phyloP scores from a whole-genome alignment of 1,284 basidiomycete species.

The Irpex sp. region DNA sequence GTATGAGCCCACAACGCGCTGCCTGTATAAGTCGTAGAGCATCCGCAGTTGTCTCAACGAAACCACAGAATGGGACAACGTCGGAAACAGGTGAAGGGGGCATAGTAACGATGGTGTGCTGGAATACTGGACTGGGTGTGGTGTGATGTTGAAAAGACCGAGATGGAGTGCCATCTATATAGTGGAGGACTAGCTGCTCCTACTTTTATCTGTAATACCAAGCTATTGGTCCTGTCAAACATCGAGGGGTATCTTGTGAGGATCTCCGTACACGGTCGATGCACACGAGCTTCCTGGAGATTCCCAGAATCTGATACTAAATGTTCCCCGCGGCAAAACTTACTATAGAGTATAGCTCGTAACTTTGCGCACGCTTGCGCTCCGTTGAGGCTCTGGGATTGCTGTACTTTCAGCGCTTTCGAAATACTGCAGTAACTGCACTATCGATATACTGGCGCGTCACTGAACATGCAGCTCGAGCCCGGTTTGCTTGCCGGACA shows the following conservation, averaged over 20 bases:
- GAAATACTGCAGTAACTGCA: not conserved
- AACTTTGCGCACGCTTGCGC: constrained; percentile 14
- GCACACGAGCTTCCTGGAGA: constrained; percentile 6
- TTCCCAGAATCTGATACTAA: constrained; percentile 4
- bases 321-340: not conserved
- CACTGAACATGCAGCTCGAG: not conserved
- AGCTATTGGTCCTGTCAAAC: constrained; percentile 5
- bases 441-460: constrained; percentile 5
- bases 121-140: constrained; percentile 1
- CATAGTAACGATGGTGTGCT: constrained; percentile 7
- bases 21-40: constrained; percentile 78
- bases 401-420: constrained; percentile 1
- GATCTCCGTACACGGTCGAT: constrained; percentile 1
- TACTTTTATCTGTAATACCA: constrained; percentile 2
- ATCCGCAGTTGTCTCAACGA: constrained; percentile 75
- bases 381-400: constrained; percentile 8
- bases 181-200: not conserved
- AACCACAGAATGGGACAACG: constrained; percentile 57
- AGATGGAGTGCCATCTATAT: not conserved
- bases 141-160: not conserved
- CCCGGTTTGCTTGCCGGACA: constrained; percentile 7
- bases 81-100: constrained; percentile 7
- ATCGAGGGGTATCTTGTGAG: constrained; percentile 7
- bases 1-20: constrained; percentile 67
- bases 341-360: constrained; percentile 5